phyloP scores from a whole-genome alignment of 257 asterid species.

The Nicotiana undulata region DNA sequence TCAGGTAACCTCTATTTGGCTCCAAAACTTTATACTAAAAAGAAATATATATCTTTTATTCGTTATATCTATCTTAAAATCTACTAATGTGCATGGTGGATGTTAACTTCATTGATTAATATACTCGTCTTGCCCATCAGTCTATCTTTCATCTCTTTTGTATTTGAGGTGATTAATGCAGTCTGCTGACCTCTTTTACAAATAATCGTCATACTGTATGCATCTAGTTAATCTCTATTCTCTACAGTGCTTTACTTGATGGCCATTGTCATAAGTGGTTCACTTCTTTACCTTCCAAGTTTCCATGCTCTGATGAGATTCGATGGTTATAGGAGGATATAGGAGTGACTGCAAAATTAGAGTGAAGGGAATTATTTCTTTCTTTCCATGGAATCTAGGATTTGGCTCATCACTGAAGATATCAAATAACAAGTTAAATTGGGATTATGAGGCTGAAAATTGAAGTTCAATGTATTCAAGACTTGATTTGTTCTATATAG shows the following conservation, averaged over 20 bases:
- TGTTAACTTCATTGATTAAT: not conserved
- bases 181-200: not conserved
- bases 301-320: not conserved
- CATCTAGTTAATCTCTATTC: not conserved
- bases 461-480: not conserved
- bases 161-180: not conserved
- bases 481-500: not conserved
- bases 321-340: not conserved
- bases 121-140: not conserved
- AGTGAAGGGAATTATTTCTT: not conserved
- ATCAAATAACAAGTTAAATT: not conserved
- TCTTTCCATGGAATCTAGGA: not conserved
- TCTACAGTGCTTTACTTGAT: not conserved
- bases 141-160: not conserved
- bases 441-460: not conserved
- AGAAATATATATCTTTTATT: not conserved
- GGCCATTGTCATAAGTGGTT: not conserved
- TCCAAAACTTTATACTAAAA: not conserved
- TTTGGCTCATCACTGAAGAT: not conserved
- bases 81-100: not conserved
- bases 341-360: not conserved
- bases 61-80: not conserved
- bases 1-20: slow-evolving; percentile 48
- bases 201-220: not conserved
- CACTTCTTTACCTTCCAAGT: not conserved